Conservation (phyloP, 768 basidiomycete genomes). For the Heimioporus sp. region DNA sequence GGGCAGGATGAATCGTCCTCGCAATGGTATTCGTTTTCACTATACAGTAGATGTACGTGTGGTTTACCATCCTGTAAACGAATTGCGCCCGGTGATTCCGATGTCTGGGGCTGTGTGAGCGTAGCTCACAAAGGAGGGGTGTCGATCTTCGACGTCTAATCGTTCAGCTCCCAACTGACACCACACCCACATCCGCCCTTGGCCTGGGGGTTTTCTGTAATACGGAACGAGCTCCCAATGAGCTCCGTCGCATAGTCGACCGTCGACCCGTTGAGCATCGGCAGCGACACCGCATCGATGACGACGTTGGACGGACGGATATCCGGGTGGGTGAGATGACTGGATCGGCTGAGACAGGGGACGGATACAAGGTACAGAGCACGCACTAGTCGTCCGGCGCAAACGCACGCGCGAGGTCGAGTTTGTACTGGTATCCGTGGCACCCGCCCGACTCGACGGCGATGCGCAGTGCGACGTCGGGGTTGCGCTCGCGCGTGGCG, state of each 20-base stretch:
- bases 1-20: no score
- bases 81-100: no score
- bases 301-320: conserved; percentile 71
- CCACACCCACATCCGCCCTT: conserved; percentile 94
- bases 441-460: conserved; percentile 94
- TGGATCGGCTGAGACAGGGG: conserved; percentile 19
- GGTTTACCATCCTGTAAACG: no score
- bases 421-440: conserved; percentile 95
- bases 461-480: conserved; percentile 69
- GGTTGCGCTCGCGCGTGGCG: conserved; percentile 57
- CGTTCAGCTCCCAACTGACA: conserved; percentile 88
- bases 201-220: conserved; percentile 85
- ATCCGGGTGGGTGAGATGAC: conserved; percentile 66
- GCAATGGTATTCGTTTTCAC: no score
- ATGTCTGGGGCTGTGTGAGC: no score
- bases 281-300: conserved; percentile 80
- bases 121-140: no score
- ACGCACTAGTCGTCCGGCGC: conserved; percentile 83
- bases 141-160: not conserved
- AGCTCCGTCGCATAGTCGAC: conserved; percentile 91
- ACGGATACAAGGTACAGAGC: no score
- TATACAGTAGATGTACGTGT: no score
- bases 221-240: conserved; percentile 86
- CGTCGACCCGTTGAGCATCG: conserved; percentile 80
- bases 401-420: conserved; percentile 67